Evolutionary conservation across 805 yeast genomes (phyloP), one percentile per base, ranked within the genome.

Genomic region (Candida tallmaniae): DNA sequence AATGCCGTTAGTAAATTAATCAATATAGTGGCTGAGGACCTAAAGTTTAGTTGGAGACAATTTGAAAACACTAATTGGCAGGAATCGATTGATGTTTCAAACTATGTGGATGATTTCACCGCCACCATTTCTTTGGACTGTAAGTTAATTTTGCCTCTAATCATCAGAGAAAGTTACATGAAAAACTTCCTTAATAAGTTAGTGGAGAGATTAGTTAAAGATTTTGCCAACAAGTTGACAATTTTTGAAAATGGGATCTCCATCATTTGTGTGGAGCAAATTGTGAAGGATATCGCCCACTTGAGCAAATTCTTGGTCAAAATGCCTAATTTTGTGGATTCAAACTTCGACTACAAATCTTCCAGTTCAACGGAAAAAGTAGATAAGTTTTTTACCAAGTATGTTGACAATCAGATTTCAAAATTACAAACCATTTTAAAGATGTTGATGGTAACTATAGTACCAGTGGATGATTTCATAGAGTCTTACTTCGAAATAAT

Each of bases 41-140:
- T 81, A 31, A 77, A 75, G 18, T 73, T 78, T 37, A 73, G 82
- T 4, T 89, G 96, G 95, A 70, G 93, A 44, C 96, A 87, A 48
- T 79, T 93, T 70, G 80, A 80, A 45, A 75, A 78, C 29, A 48
- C 51, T 26, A 82, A 85, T 53, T 88, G 96, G 96, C 65, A 68
- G 19, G 67, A 70, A n/a, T 84, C 82, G 3, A 78, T 76, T 19
- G 90, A 80, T 42, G 78, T 81, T 43, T 83, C 95, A 28, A 59
- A 78, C 32, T 89, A 84, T 47, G 73, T 83, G 52, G 54, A 61
- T 5, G 83, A 84, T 16, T 56, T 85, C 32, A 70, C 72, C 34
- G 56, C 58, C 5, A 60, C 71, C 1, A 48, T 83, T 12, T 45
- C 60, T 1, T 72, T 69, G 22, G 65, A 70, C 37, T 70, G 72